Conservation (phyloP, 352 stramenopile species). For the Globisporangium acanthophoron region DNA sequence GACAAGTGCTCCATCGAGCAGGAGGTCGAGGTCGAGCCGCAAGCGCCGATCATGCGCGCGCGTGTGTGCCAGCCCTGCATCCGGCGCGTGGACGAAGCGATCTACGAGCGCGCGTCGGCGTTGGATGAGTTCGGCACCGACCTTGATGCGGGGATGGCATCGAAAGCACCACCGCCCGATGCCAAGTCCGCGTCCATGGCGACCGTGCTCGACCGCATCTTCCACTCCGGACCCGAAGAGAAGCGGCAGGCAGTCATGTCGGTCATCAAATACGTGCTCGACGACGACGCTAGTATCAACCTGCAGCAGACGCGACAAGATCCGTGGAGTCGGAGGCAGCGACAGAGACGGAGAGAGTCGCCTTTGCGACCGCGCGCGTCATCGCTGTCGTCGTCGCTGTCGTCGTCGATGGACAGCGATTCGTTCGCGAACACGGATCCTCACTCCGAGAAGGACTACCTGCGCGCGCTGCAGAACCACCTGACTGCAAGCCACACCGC, state of each 20-base stretch:
- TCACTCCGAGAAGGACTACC: constrained; percentile 10
- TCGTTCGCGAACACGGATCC: constrained; percentile 11
- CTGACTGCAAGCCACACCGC: constrained; percentile 1
- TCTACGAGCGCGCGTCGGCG: constrained; percentile 21
- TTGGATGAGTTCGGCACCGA: background rate
- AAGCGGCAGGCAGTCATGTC: constrained; percentile 21
- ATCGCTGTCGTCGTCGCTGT: constrained; percentile 1
- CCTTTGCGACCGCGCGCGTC: constrained; percentile 3
- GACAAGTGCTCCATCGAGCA: constrained; percentile 38
- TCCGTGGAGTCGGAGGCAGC: background rate
- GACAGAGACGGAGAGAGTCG: background rate
- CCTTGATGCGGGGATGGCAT: too few species aligned
- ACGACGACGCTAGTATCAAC: constrained; percentile 18
- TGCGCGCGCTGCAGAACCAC: constrained; percentile 11
- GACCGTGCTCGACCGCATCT: constrained; percentile 16
- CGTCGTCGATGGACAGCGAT: background rate
- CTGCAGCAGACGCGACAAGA: background rate
- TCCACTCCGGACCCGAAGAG: constrained; percentile 17
- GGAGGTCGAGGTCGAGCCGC: constrained; percentile 23
- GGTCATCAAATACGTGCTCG: constrained; percentile 42
- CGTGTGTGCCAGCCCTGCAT: constrained; percentile 42
- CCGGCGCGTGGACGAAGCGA: constrained; percentile 32
- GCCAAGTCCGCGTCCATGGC: constrained; percentile 16
- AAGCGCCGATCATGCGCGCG: constrained; percentile 28
- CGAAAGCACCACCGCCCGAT: background rate